Evolutionary conservation across 768 basidiomycete species (phyloP).

Genomic region (Sarcodon aspratus): DNA sequence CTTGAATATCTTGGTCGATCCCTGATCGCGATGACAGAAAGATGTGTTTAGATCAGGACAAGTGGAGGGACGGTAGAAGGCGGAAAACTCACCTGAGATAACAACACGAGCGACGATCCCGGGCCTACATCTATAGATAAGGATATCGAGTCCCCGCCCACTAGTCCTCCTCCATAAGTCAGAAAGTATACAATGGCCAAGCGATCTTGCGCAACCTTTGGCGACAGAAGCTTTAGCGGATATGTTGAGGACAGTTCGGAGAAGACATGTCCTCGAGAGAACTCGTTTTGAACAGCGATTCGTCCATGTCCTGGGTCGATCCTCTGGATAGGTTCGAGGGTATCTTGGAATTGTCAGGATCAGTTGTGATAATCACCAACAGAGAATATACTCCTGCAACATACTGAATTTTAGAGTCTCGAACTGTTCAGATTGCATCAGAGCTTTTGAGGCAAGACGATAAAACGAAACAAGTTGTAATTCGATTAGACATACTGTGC

Average conservation of each 20-base stretch:
- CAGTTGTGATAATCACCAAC: no score
- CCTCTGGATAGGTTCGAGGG: background rate
- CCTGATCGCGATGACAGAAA: slow-evolving; percentile 30
- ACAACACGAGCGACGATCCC: slow-evolving; percentile 50
- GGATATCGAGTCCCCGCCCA: slow-evolving; percentile 70
- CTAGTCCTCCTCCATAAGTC: slow-evolving; percentile 86
- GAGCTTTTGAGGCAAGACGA: no score
- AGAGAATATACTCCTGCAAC: no score
- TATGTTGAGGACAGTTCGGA: slow-evolving; percentile 71
- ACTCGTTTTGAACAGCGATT: slow-evolving; percentile 42
- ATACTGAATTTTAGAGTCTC: no score
- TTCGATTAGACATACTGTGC: no score
- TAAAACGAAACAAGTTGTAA: no score
- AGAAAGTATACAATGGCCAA: slow-evolving; percentile 70
- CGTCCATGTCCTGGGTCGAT: slow-evolving; percentile 38
- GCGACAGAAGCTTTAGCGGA: slow-evolving; percentile 82
- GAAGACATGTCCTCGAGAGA: slow-evolving; percentile 43
- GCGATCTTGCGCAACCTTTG: slow-evolving; percentile 34
- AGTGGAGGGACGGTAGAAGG: background rate
- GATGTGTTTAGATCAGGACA: background rate
- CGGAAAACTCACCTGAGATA: slow-evolving; percentile 63
- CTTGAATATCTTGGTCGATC: slow-evolving; percentile 94
- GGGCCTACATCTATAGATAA: slow-evolving; percentile 49
- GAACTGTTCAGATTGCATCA: no score
- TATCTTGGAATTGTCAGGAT: no score